phyloP scores from a whole-genome alignment of 108 stramenopile genomes.

The Pseudonitzschia multiseries region DNA sequence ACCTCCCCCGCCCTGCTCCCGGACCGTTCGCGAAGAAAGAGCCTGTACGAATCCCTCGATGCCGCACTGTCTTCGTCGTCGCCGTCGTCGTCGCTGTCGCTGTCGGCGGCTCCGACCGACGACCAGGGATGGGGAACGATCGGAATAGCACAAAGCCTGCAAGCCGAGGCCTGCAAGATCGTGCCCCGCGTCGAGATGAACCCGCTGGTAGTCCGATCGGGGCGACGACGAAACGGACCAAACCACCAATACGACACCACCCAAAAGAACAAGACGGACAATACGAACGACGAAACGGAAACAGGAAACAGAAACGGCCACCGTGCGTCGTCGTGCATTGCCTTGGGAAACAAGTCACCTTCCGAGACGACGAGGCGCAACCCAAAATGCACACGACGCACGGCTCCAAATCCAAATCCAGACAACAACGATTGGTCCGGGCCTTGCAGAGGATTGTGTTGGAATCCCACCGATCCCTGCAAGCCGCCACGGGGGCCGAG shows the following conservation, averaged over 20 bases:
- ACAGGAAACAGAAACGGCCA: too few species aligned
- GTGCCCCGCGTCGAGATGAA: constrained; percentile 52
- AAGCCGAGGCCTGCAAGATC: constrained; percentile 45
- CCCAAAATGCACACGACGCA: too few species aligned
- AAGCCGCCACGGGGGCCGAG: constrained; percentile 33
- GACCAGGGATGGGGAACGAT: constrained; percentile 34
- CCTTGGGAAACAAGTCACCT: constrained; percentile 36
- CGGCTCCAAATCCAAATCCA: too few species aligned
- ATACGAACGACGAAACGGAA: constrained; percentile 26
- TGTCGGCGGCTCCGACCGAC: neutral
- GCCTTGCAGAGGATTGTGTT: constrained; percentile 30
- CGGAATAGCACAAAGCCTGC: constrained; percentile 39
- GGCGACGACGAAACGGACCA: constrained; percentile 5
- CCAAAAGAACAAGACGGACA: neutral
- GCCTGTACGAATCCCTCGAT: constrained; percentile 28
- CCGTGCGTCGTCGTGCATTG: constrained; percentile 34
- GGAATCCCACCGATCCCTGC: constrained; percentile 28
- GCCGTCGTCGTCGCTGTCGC: neutral
- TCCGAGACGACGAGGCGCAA: too few species aligned
- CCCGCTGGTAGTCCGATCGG: constrained; percentile 35
- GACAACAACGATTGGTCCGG: constrained; percentile 19
- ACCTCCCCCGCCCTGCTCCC: constrained; percentile 40
- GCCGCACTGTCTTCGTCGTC: too few species aligned
- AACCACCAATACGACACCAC: neutral
- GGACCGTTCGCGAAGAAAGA: constrained; percentile 16